These are phyloP conservation scores for Rhynchospora pubera DNA, from an alignment of 176 grass and related monocot species.

Conservation along the genomic window DNA sequence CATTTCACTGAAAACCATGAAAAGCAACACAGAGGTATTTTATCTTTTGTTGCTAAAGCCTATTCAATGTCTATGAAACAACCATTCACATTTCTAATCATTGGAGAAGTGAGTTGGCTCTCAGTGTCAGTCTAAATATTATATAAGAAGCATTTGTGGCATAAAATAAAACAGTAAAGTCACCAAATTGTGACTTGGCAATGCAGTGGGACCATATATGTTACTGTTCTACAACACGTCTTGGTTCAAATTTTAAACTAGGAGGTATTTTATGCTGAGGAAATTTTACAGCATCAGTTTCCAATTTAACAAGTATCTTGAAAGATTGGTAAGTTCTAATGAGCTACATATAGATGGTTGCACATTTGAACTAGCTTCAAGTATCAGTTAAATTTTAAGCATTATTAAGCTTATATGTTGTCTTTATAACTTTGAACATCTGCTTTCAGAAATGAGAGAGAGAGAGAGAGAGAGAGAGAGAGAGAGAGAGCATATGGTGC, in stretches of 20 bases:
- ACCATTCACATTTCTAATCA: constrained; percentile 6
- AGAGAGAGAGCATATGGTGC: no score
- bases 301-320: background rate
- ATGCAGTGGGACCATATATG: no score
- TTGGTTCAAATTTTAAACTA: background rate
- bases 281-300: background rate
- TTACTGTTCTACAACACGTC: background rate
- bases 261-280: background rate
- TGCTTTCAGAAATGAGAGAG: no score
- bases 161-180: background rate
- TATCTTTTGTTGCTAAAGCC: background rate
- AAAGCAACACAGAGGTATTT: constrained; percentile 12
- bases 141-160: background rate
- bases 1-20: constrained; percentile 12
- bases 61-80: background rate
- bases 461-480: no score
- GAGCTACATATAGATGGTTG: background rate
- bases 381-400: no score
- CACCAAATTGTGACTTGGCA: no score
- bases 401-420: no score
- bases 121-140: background rate
- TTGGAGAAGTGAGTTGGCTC: constrained; percentile 22
- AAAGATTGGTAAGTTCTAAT: background rate
- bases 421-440: no score
- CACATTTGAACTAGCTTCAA: background rate